Evolutionary conservation across 2,329 filamentous ascomycete species (phyloP).

Genomic region (Stagonosporopsis tanaceti): DNA sequence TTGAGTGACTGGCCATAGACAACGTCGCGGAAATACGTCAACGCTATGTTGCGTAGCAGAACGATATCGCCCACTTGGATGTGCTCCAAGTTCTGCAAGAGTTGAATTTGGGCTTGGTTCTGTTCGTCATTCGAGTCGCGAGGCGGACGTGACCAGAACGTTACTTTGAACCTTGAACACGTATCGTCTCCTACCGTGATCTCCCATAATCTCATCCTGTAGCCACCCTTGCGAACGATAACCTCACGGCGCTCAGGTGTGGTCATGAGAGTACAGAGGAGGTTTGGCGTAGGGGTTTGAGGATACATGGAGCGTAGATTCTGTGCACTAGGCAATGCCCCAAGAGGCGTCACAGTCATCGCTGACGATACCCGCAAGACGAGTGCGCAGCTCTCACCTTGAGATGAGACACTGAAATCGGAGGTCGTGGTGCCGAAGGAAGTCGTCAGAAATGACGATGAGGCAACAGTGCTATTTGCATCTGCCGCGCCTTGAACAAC

Average conservation of each 20-base stretch:
- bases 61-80: conserved; percentile 79
- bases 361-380: conserved; percentile 28
- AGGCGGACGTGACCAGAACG: conserved; percentile 75
- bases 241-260: conserved; percentile 73
- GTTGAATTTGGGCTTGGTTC: conserved; percentile 35
- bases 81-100: conserved; percentile 52
- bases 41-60: conserved; percentile 78
- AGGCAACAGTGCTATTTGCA: conserved; percentile 42
- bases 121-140: conserved; percentile 23
- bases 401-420: conserved; percentile 31
- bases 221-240: conserved; percentile 69
- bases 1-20: conserved; percentile 88
- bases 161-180: conserved; percentile 78
- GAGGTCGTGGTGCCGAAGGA: conserved; percentile 47
- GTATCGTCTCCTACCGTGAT: conserved; percentile 80
- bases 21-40: conserved; percentile 75
- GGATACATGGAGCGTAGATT: conserved; percentile 74
- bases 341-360: conserved; percentile 67
- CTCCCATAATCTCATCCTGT: conserved; percentile 53
- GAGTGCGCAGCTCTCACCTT: conserved; percentile 20
- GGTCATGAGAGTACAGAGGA: conserved; percentile 82
- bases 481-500: conserved; percentile 29
- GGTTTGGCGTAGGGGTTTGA: conserved; percentile 81
- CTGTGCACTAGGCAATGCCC: conserved; percentile 71
- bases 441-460: conserved; percentile 46